phyloP scores from a whole-genome alignment of 805 yeast genomes.

The Suhomyces sp. region DNA sequence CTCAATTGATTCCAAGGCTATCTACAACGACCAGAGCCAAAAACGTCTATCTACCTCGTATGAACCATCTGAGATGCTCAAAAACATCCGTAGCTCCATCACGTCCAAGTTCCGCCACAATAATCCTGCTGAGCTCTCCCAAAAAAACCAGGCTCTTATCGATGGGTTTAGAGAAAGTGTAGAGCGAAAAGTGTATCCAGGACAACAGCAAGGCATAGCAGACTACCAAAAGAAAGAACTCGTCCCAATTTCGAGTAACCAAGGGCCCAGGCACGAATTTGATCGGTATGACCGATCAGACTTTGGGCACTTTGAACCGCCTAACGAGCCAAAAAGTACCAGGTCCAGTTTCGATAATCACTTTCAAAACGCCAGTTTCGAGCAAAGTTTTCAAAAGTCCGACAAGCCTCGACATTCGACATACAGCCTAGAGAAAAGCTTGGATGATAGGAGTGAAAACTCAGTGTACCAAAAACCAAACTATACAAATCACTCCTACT shows the following conservation, averaged over 20 bases:
- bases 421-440: not conserved
- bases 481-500: slow-evolving; percentile 19
- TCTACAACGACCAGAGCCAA: slow-evolving; percentile 4
- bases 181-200: slow-evolving; percentile 23
- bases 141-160: slow-evolving; percentile 21
- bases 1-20: slow-evolving; percentile 22
- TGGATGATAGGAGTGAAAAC: not conserved
- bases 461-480: slow-evolving; percentile 2
- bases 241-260: too few relatives aligned
- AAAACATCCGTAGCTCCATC: slow-evolving; percentile 27
- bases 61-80: slow-evolving; percentile 32
- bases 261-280: not conserved
- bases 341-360: slow-evolving; percentile 1
- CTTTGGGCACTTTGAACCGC: not conserved
- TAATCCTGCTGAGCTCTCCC: slow-evolving; percentile 12
- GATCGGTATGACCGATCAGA: not conserved
- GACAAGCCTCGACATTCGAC: not conserved
- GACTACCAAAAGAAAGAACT: not conserved
- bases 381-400: not conserved
- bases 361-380: not conserved
- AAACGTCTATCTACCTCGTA: slow-evolving; percentile 15
- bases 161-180: slow-evolving; percentile 35
- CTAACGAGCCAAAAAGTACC: not conserved
- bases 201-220: not conserved
- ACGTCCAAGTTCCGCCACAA: slow-evolving; percentile 23